Conservation (phyloP, 306 rosid species). For the Gleditsia sinensis region DNA sequence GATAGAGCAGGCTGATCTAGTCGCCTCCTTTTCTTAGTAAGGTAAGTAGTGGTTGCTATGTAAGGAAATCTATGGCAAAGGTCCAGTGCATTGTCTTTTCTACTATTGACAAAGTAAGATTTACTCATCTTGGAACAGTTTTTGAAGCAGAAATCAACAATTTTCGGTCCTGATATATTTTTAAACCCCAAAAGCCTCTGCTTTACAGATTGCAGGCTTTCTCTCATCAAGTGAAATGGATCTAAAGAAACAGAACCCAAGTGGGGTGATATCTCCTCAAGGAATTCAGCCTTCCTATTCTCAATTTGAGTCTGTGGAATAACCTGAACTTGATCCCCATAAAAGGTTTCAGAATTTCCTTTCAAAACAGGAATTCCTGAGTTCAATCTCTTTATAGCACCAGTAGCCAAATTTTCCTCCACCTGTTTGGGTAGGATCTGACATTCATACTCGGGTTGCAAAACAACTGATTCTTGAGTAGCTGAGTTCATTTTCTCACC, state of each 20-base stretch:
- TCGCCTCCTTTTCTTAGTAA: slow-evolving; percentile 37
- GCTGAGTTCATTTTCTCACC: slow-evolving; percentile 12
- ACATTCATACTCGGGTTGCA: slow-evolving; percentile 25
- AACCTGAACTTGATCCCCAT: slow-evolving; percentile 21
- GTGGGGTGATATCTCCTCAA: not conserved
- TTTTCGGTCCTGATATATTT: slow-evolving; percentile 1
- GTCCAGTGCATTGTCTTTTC: not conserved
- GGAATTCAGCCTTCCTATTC: slow-evolving; percentile 6
- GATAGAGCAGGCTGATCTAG: slow-evolving; percentile 6
- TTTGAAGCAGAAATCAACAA: slow-evolving; percentile 11
- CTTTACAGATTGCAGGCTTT: slow-evolving; percentile 1
- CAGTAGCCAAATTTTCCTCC: slow-evolving; percentile 18
- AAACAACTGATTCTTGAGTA: slow-evolving; percentile 24
- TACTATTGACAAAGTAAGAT: not conserved
- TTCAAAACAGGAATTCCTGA: slow-evolving; percentile 9
- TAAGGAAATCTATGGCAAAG: slow-evolving; percentile 17
- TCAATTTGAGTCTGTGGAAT: slow-evolving; percentile 2
- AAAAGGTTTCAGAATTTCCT: slow-evolving; percentile 2
- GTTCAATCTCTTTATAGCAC: slow-evolving; percentile 15
- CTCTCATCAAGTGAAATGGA: slow-evolving; percentile 15
- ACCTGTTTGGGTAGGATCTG: slow-evolving; percentile 18
- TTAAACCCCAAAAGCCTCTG: slow-evolving; percentile 19
- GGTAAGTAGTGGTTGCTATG: slow-evolving; percentile 10
- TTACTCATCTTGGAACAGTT: slow-evolving; percentile 10
- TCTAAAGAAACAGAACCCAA: slow-evolving; percentile 26